Base-by-base conservation (phyloP, 306 rosid genomes). In the Inga leiocalycina region DNA sequence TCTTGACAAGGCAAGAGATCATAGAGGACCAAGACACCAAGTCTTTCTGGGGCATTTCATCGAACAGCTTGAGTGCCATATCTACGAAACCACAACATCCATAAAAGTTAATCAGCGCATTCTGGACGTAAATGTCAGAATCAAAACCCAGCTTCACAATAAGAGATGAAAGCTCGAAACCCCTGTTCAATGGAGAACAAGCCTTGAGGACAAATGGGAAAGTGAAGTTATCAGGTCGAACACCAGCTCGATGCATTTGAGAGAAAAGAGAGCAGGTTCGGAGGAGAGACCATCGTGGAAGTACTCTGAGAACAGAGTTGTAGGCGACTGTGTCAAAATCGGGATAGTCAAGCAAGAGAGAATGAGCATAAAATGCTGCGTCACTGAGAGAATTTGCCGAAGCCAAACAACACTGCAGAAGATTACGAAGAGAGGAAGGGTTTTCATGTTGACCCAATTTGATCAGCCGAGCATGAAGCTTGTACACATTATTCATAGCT, bases 1-100 rank as follows among this genome's bases (percentile, higher is more conserved):
- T 85, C 32, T 85, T 88, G 35, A 71, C 85, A 6, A 86, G 84
- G 75, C 77, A 86, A 45, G 85, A 56, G 17, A 91, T 88, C 77
- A 91, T 35, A 27, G 88, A 81, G 72, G 91, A 88, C 95, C 95
- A 91, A 16, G 95, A 91, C 46, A 89, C 90, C 81, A 88, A 61
- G 77, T 91, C 93, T 51, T 80, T 82, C 10, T 66, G 82, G 45
- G 27, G 67, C 84, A 88, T 91, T 89, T 87, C 87, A 3, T 88
- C 86, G 46, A 91, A 91, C 85, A 88, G 35, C 77, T 91, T 82
- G 11, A 82, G n/a, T 10, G 95, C 88, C 5, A 15, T 2, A 7
- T 79, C 64, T 7, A 86, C 74, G 0, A 75, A 89, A 1, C 91
- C 89, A 66, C 76, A 10, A 34, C 74, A 64, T 1, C 93, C 91